Conservation (phyloP, 2,329 filamentous ascomycete species). For the Aspergillus awamori region DNA sequence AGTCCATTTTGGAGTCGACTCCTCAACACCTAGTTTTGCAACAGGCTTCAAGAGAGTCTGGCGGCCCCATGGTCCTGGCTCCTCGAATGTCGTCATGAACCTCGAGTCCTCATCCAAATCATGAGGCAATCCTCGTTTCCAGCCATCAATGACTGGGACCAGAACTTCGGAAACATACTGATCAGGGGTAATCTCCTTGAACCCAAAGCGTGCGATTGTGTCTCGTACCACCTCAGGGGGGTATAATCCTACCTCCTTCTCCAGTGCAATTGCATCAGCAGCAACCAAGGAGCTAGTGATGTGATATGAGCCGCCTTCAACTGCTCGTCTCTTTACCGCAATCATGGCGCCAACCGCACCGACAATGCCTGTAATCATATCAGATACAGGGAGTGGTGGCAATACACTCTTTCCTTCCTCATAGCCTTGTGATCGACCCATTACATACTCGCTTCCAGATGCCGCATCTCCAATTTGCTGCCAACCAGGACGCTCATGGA, state of each 20-base stretch:
- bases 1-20: constrained; percentile 14
- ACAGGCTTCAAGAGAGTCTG: constrained; percentile 18
- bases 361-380: constrained; percentile 17
- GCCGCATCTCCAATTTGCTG: constrained; percentile 53
- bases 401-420: constrained; percentile 14
- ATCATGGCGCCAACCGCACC: constrained; percentile 16
- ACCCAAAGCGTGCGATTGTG: constrained; percentile 20
- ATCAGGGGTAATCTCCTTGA: constrained; percentile 16
- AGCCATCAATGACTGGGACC: constrained; percentile 27
- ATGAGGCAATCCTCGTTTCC: constrained; percentile 21
- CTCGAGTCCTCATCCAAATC: constrained; percentile 13
- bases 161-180: constrained; percentile 31
- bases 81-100: constrained; percentile 16
- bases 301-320: constrained; percentile 23
- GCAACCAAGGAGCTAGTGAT: constrained; percentile 33
- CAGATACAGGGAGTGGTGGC: constrained; percentile 17
- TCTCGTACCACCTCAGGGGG: constrained; percentile 25
- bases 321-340: constrained; percentile 5
- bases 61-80: constrained; percentile 12
- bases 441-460: constrained; percentile 38
- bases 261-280: constrained; percentile 35
- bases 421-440: constrained; percentile 35
- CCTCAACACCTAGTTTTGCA: constrained; percentile 13
- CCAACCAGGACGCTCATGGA: constrained; percentile 51
- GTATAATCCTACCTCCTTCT: constrained; percentile 39